phyloP scores from a whole-genome alignment of 179 eudicot genomes.

The Gypsophila paniculata region DNA sequence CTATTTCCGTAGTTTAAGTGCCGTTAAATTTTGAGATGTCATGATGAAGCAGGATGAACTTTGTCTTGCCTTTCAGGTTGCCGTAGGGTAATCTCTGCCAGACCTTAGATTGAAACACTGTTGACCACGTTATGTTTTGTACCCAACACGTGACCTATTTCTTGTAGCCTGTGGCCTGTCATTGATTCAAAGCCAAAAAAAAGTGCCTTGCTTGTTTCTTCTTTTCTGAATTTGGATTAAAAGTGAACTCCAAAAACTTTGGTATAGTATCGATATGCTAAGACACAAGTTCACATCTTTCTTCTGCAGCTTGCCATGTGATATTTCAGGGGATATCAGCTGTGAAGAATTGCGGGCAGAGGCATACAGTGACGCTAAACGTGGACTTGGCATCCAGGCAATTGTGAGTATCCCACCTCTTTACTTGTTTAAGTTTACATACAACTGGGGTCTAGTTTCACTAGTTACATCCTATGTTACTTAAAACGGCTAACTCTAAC shows the following conservation, averaged over 20 bases:
- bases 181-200: background rate
- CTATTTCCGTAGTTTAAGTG: background rate
- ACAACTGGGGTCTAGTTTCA: background rate
- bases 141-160: background rate
- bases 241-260: background rate
- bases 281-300: constrained; percentile 9
- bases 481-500: too few relatives aligned
- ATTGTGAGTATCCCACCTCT: constrained; percentile 50
- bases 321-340: constrained; percentile 80
- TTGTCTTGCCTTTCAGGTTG: background rate
- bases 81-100: background rate
- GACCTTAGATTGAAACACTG: background rate
- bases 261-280: background rate
- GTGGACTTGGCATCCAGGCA: constrained; percentile 62
- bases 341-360: constrained; percentile 76
- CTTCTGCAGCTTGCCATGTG: constrained; percentile 75
- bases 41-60: background rate
- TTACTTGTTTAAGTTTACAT: background rate
- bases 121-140: background rate
- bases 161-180: background rate
- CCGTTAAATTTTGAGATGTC: background rate
- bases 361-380: constrained; percentile 80
- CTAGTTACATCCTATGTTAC: background rate
- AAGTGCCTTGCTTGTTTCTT: background rate
- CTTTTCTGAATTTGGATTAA: background rate